These are phyloP conservation scores for Rosa hybrid DNA, from an alignment of 331 rosid genomes.

Conservation along the genomic window DNA sequence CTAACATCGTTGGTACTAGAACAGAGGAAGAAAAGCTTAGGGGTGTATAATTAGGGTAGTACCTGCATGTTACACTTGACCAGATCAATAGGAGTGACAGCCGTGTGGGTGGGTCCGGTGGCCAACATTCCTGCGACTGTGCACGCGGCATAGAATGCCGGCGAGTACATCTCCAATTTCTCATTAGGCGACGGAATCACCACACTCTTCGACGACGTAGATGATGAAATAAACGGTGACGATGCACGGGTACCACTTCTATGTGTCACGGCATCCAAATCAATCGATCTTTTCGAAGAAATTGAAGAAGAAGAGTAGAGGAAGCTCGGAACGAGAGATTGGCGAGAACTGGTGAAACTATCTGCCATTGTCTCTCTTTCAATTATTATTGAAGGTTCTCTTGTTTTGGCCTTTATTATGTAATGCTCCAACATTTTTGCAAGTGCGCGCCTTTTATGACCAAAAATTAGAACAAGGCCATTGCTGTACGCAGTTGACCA, in stretches of 20 bases:
- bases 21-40: neutral
- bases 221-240: neutral
- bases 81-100: conserved; percentile 78
- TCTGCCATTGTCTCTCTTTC: conserved; percentile 34
- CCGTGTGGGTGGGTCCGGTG: conserved; percentile 69
- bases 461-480: neutral
- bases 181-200: conserved; percentile 61
- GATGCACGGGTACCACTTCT: conserved; percentile 14
- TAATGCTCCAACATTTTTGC: neutral
- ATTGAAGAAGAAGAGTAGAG: conserved; percentile 47
- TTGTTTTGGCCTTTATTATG: too few species aligned
- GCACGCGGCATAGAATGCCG: conserved; percentile 54
- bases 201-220: conserved; percentile 14
- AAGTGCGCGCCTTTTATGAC: neutral
- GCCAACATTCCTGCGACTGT: conserved; percentile 51
- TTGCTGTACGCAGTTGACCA: neutral
- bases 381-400: neutral
- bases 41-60: neutral
- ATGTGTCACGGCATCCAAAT: conserved; percentile 24
- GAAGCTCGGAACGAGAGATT: conserved; percentile 57
- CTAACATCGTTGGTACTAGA: neutral
- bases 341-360: conserved; percentile 27
- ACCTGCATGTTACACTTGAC: conserved; percentile 96
- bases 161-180: conserved; percentile 56
- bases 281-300: conserved; percentile 24